Conservation (phyloP, 164 flowering plant species). For the Berberis thunbergii region DNA sequence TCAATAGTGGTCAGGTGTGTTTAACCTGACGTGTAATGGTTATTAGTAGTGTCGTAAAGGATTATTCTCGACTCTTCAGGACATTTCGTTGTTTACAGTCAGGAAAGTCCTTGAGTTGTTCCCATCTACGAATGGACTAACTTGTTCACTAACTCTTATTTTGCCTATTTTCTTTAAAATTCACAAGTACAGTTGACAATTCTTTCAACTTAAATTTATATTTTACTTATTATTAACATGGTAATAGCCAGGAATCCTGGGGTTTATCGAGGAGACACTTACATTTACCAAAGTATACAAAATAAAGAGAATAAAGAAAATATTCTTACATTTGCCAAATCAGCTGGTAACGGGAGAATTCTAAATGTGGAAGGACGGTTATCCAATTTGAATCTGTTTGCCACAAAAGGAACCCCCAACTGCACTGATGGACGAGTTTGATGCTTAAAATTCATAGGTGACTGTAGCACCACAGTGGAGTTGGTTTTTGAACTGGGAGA, state of each 20-base stretch:
- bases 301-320: background rate
- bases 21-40: no score
- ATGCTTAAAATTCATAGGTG: constrained; percentile 37
- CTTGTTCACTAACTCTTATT: no score
- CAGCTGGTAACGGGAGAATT: constrained; percentile 64
- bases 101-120: no score
- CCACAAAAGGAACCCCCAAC: constrained; percentile 25
- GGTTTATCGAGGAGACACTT: background rate
- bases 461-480: constrained; percentile 22
- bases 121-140: no score
- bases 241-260: background rate
- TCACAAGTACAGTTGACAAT: no score
- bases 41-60: no score
- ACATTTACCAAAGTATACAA: background rate
- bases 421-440: constrained; percentile 30
- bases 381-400: constrained; percentile 71
- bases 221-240: background rate
- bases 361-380: constrained; percentile 73
- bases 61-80: no score
- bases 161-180: no score
- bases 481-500: constrained; percentile 28
- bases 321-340: constrained; percentile 54
- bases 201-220: background rate
- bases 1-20: no score
- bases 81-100: no score